These are phyloP conservation scores for Colletotrichum tropicale DNA, from an alignment of 2,329 filamentous ascomycete species.

Conservation along the genomic window DNA sequence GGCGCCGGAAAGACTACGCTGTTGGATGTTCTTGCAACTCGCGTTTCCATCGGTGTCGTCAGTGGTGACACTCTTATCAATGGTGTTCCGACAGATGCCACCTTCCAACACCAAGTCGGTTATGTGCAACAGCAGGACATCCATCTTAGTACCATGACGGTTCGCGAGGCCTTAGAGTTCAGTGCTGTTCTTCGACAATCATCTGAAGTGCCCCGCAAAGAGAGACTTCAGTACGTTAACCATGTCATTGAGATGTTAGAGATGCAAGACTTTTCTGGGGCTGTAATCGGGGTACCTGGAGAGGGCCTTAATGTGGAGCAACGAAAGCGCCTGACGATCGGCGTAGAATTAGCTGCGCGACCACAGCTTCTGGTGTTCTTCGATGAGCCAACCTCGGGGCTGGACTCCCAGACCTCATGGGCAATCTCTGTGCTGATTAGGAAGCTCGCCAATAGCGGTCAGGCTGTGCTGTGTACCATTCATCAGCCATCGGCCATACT, in stretches of 20 bases:
- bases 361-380: constrained; percentile 75
- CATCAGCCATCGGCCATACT: constrained; percentile 50
- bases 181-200: constrained; percentile 72
- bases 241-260: constrained; percentile 31
- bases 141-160: constrained; percentile 69
- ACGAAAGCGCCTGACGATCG: constrained; percentile 69
- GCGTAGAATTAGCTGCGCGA: constrained; percentile 76
- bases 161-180: constrained; percentile 70
- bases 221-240: constrained; percentile 30
- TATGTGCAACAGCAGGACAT: constrained; percentile 77
- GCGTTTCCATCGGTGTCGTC: constrained; percentile 77
- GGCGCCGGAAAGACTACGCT: constrained; percentile 80
- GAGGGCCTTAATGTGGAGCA: constrained; percentile 53
- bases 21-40: constrained; percentile 74
- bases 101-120: constrained; percentile 73
- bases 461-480: constrained; percentile 50
- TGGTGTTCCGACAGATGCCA: constrained; percentile 65
- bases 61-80: constrained; percentile 73
- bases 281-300: constrained; percentile 70
- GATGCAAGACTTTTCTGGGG: constrained; percentile 70
- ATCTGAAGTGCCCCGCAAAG: constrained; percentile 47
- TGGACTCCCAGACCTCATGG: constrained; percentile 78
- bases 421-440: constrained; percentile 73
- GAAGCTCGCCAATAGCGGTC: constrained; percentile 57
- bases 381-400: constrained; percentile 79